These are phyloP conservation scores for Anastatica hierochuntica DNA, from an alignment of 345 rosid species.

Conservation along the genomic window DNA sequence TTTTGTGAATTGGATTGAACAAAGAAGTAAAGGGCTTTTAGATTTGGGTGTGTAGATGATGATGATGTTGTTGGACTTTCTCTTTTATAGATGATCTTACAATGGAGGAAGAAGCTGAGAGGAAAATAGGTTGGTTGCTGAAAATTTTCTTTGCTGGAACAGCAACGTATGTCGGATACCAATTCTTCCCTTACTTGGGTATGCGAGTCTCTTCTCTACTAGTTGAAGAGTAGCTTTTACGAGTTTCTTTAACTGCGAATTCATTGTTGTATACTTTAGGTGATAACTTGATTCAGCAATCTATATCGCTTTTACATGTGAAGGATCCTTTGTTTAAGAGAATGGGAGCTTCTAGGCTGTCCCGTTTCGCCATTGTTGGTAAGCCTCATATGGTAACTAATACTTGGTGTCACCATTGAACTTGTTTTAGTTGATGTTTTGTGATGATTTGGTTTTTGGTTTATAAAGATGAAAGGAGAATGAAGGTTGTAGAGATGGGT, in stretches of 20 bases:
- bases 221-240: too few relatives aligned
- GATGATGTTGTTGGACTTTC: background rate
- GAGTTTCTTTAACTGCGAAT: too few relatives aligned
- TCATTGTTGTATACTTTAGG: conserved; percentile 31
- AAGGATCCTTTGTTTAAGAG: too few relatives aligned
- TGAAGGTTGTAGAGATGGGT: conserved; percentile 84
- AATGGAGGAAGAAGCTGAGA: conserved; percentile 78
- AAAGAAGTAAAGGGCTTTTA: background rate
- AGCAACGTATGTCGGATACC: conserved; percentile 56
- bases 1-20: background rate
- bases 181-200: conserved; percentile 88
- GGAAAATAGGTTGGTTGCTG: conserved; percentile 77
- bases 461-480: conserved; percentile 63
- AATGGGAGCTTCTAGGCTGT: conserved; percentile 83
- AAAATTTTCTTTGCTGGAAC: conserved; percentile 74
- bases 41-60: conserved; percentile 1
- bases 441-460: conserved; percentile 11
- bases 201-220: conserved; percentile 3
- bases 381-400: too few relatives aligned
- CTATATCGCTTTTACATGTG: too few relatives aligned
- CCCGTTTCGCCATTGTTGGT: conserved; percentile 82
- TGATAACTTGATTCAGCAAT: conserved; percentile 77
- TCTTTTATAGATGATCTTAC: conserved; percentile 52
- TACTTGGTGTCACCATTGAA: too few relatives aligned
- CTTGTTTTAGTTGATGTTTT: too few relatives aligned